These are phyloP conservation scores for Calonectria ilicicola DNA, from an alignment of 2,329 filamentous ascomycete species.

Conservation along the genomic window DNA sequence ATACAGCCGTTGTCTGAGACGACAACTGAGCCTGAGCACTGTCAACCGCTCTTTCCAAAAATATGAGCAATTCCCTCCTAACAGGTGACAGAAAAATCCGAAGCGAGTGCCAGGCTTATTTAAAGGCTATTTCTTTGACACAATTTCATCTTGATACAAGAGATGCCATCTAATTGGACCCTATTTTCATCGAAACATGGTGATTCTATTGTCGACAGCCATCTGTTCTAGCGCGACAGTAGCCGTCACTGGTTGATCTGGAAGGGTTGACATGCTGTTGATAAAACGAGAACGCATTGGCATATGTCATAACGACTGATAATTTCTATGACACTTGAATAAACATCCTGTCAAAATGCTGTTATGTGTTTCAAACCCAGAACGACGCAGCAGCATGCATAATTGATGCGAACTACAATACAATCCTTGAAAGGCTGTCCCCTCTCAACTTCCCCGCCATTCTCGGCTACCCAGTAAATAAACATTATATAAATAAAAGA, in stretches of 20 bases:
- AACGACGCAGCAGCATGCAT: neutral
- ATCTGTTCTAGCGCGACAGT: neutral
- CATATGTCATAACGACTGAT: neutral
- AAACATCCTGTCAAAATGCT: neutral
- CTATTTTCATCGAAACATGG: conserved; percentile 9
- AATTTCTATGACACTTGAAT: neutral
- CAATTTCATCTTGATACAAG: neutral
- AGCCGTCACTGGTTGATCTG: neutral
- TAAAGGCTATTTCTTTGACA: neutral
- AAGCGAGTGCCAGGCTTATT: neutral
- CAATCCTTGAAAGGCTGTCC: too few species aligned
- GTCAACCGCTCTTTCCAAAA: neutral
- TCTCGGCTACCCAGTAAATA: too few species aligned
- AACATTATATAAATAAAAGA: too few species aligned
- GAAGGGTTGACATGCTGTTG: neutral
- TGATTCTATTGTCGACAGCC: neutral
- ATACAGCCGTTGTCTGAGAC: neutral
- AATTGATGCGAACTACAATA: neutral
- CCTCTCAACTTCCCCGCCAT: too few species aligned
- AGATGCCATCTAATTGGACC: neutral
- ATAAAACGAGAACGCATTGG: neutral
- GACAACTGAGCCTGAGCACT: neutral
- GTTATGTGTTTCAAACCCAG: conserved; percentile 4
- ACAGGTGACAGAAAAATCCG: neutral
- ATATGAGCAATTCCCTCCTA: neutral